Percentiles rank a stretch among this genome's conserved stretches.
Evolutionary conservation across 495 filamentous ascomycete genomes (phyloP).

Genomic region (Penicillium paradoxum): DNA sequence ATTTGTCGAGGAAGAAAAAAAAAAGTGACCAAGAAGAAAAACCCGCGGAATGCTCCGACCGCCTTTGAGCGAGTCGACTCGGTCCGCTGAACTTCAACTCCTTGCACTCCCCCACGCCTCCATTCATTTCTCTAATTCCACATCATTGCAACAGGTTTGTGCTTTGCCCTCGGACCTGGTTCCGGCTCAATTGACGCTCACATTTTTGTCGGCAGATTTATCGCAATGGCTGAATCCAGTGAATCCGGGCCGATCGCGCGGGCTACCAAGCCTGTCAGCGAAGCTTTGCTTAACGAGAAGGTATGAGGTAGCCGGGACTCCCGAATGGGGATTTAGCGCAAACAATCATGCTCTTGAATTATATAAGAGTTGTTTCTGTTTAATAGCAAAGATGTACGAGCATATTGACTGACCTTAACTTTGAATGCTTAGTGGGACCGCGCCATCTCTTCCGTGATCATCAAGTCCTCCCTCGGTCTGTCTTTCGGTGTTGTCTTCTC

Average conservation of each 20-base stretch:
- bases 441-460: conserved; percentile 91
- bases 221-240: conserved; percentile 54
- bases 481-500: conserved; percentile 98
- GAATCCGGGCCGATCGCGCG: conserved; percentile 47
- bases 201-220: conserved; percentile 16
- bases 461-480: conserved; percentile 89
- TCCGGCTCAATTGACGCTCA: background rate
- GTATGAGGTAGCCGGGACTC: conserved; percentile 42
- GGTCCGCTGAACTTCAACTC: conserved; percentile 27
- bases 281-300: conserved; percentile 94
- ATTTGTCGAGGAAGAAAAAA: conserved; percentile 22
- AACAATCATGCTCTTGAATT: background rate
- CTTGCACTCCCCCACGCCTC: conserved; percentile 24
- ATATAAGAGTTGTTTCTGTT: background rate
- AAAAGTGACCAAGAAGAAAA: conserved; percentile 17
- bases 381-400: background rate
- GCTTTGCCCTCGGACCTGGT: background rate
- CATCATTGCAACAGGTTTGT: conserved; percentile 10
- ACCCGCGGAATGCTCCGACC: conserved; percentile 38
- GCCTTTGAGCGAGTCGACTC: conserved; percentile 35
- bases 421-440: conserved; percentile 79
- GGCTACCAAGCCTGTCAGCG: conserved; percentile 75
- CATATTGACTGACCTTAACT: conserved; percentile 17
- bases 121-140: conserved; percentile 20
- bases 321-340: background rate